Percentiles rank a stretch among this genome's conserved stretches.
These are phyloP conservation scores for Penicillium dipodomyicola DNA, from an alignment of 495 filamentous ascomycete species.

Conservation along the genomic window DNA sequence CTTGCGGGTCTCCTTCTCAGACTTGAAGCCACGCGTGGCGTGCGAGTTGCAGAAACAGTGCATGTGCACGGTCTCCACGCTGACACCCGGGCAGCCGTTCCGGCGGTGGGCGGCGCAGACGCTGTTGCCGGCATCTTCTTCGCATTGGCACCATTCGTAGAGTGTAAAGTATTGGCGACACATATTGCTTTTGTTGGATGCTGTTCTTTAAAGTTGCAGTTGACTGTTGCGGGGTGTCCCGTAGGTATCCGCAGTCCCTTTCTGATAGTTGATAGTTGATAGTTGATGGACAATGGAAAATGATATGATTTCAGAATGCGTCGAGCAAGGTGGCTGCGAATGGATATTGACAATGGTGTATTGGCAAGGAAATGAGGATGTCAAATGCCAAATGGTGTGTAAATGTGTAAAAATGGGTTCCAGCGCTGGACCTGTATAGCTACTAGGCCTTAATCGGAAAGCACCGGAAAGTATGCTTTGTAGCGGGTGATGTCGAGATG, in stretches of 20 bases:
- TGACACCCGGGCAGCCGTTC: slow-evolving; percentile 36
- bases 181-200: slow-evolving; percentile 26
- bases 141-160: slow-evolving; percentile 48
- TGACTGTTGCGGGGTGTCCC: neutral
- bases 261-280: neutral
- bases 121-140: slow-evolving; percentile 39
- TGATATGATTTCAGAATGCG: neutral
- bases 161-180: slow-evolving; percentile 45
- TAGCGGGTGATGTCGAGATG: neutral
- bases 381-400: neutral
- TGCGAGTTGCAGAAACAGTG: slow-evolving; percentile 47
- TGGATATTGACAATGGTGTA: neutral
- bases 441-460: neutral
- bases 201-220: neutral
- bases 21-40: slow-evolving; percentile 39
- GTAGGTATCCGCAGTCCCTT: neutral
- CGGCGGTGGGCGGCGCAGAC: slow-evolving; percentile 31
- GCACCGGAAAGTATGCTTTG: neutral
- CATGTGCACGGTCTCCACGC: slow-evolving; percentile 44
- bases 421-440: neutral
- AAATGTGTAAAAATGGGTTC: neutral
- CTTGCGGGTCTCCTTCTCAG: slow-evolving; percentile 35
- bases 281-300: neutral
- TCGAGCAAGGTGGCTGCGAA: neutral
- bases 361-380: neutral